These are phyloP conservation scores for Cubamyces sp. DNA, from an alignment of 768 basidiomycete species.

Conservation along the genomic window DNA sequence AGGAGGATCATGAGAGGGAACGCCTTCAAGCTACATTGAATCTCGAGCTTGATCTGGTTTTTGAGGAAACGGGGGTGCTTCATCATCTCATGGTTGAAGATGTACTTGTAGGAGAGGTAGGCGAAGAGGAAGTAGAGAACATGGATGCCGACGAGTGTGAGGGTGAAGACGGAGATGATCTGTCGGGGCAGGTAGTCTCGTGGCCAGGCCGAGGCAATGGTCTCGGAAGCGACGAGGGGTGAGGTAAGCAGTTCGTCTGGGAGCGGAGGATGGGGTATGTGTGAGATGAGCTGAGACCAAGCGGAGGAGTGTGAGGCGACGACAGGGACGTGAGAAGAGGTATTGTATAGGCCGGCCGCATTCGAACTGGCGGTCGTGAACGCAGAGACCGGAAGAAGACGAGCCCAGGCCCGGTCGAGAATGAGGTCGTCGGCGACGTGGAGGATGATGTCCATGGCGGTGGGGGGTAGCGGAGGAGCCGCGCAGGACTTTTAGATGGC, in stretches of 20 bases:
- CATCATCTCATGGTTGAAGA: constrained; percentile 97
- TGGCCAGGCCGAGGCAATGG: constrained; percentile 74
- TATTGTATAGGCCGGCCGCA: constrained; percentile 30
- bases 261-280: constrained; percentile 61
- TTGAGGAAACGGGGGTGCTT: constrained; percentile 91
- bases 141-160: constrained; percentile 84
- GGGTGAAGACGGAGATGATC: constrained; percentile 62
- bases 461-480: background rate
- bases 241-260: constrained; percentile 39
- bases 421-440: constrained; percentile 66
- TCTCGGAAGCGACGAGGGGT: constrained; percentile 28
- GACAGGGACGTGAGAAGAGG: constrained; percentile 44
- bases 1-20: constrained; percentile 84
- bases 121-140: constrained; percentile 90
- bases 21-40: constrained; percentile 68
- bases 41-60: constrained; percentile 85
- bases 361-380: constrained; percentile 29
- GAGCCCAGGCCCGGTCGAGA: constrained; percentile 82
- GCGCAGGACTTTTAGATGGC: constrained; percentile 1
- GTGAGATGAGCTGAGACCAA: constrained; percentile 58
- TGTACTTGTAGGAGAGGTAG: constrained; percentile 75
- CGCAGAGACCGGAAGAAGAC: constrained; percentile 60
- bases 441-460: constrained; percentile 84
- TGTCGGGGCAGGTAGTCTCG: constrained; percentile 84
- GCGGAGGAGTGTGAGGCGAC: constrained; percentile 41